phyloP scores from a whole-genome alignment of 1,284 basidiomycete genomes.

The Naganishia albida region DNA sequence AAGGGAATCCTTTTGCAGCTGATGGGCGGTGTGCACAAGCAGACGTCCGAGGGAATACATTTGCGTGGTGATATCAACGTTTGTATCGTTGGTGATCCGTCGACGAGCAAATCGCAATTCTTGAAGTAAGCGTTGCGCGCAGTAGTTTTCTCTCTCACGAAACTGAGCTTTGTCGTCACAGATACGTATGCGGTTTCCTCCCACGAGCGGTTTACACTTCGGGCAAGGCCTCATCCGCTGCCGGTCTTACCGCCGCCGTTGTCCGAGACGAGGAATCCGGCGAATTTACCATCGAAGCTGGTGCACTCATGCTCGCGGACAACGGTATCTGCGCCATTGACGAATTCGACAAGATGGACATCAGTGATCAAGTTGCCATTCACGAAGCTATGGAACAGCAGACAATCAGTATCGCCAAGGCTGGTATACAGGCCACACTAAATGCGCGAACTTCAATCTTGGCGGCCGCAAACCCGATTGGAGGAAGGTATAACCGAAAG shows the following conservation, averaged over 20 bases:
- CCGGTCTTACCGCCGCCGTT: conserved; percentile 97
- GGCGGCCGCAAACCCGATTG: conserved; percentile 95
- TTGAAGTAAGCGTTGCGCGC: conserved; percentile 73
- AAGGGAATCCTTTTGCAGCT: conserved; percentile 96
- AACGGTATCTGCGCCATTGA: conserved; percentile 99
- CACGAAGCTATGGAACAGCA: conserved; percentile 99
- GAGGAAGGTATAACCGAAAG: conserved; percentile 95
- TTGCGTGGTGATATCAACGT: conserved; percentile 98
- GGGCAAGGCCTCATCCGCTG: conserved; percentile 97
- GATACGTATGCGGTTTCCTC: conserved; percentile 98
- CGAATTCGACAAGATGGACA: conserved; percentile 99
- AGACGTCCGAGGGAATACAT: conserved; percentile 94
- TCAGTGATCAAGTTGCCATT: conserved; percentile 97
- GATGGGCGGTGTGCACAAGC: conserved; percentile 99
- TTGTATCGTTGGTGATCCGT: conserved; percentile 96
- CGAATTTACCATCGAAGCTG: conserved; percentile 99
- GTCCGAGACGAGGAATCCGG: conserved; percentile 98
- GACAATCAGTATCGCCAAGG: conserved; percentile 98
- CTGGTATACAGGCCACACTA: conserved; percentile 96
- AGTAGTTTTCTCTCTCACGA: neutral
- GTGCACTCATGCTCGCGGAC: conserved; percentile 98
- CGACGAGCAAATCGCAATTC: conserved; percentile 97
- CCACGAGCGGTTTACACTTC: conserved; percentile 98
- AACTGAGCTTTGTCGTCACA: conserved; percentile 46
- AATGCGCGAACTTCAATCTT: conserved; percentile 98